Base-by-base conservation (phyloP, 164 flowering plant species). In the Vitis rotundifolia region DNA sequence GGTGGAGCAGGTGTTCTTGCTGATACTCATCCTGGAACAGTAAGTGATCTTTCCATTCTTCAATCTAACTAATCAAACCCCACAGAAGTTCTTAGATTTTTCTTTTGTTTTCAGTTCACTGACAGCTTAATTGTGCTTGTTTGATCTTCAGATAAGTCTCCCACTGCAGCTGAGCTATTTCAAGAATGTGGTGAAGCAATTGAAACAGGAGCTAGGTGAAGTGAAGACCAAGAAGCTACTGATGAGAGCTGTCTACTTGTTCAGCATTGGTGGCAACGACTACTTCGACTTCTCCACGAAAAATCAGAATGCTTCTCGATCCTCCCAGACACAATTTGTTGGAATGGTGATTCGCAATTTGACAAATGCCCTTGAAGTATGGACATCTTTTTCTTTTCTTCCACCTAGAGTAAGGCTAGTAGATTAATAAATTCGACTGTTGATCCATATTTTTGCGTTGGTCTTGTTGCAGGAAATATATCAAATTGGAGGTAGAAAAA, bases 1-100 rank as follows among this genome's bases (percentile, higher is more conserved):
- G 71, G 14, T 4, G 79, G 79, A 49, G 76, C 81, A 11, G 81
- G 81, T 12, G 79, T 54, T 50, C 71, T 79, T 11, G 37, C 14
- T 29, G 71, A 62, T 66, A 68, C 74, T 11, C 18, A 9, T 31
- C 68, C 18, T 13, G 82, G 82, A 49, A 13, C 13, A 14, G 82
- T 75, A 61, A 48, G 9, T 19, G 9, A 19, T 10, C 29, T 59
- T 19, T 10, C 26, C 10, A 59, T 14, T 22, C 26, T 22, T 22
- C 26, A 22, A 22, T 22, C 26, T 22, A 2, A 22, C 26, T 22
- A 22, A 22, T 22, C 26, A 22, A 22, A 22, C 26, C 26, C 26
- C 26, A 22, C 26, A 22, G 2, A 22, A 22, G 26, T 22, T 22
- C 26, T n/a, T n/a, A n/a, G n/a, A n/a, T n/a, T n/a, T n/a, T n/a